Conservation (phyloP, 1,284 basidiomycete species). For the Mycena citricolor region DNA sequence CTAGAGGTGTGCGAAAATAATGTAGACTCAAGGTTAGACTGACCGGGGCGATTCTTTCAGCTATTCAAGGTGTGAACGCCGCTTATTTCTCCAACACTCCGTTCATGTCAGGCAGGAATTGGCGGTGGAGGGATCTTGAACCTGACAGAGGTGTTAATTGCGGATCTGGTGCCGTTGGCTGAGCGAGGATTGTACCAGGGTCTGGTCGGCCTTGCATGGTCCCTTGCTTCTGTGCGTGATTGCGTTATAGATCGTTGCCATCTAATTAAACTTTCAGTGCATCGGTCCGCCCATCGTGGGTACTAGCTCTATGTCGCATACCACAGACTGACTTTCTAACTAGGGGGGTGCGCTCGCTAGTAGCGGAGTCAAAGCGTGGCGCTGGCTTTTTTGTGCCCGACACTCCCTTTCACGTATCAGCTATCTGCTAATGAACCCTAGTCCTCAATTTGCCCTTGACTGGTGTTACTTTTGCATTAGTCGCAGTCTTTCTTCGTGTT, state of each 20-base stretch:
- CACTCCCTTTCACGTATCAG: constrained; percentile 24
- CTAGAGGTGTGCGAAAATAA: constrained; percentile 33
- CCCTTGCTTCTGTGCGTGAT: constrained; percentile 10
- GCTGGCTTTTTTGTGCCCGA: constrained; percentile 42
- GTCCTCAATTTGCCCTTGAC: constrained; percentile 46
- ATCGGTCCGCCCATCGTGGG: constrained; percentile 14
- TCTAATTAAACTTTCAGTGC: background rate
- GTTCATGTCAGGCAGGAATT: constrained; percentile 23
- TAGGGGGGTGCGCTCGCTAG: constrained; percentile 13
- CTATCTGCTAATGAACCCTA: constrained; percentile 14
- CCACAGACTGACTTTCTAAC: constrained; percentile 20
- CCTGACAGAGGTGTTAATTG: constrained; percentile 41
- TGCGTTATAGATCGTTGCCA: background rate
- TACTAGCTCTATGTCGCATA: background rate
- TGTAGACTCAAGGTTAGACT: no score
- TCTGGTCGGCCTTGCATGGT: constrained; percentile 29
- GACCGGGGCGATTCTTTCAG: no score
- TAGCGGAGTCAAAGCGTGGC: constrained; percentile 33
- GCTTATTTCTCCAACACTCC: background rate
- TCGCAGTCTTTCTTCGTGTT: constrained; percentile 39
- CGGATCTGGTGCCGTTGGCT: constrained; percentile 45
- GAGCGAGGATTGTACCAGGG: constrained; percentile 39
- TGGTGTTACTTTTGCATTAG: constrained; percentile 37
- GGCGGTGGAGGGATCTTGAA: constrained; percentile 48
- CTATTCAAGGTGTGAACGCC: constrained; percentile 43